Evolutionary conservation across 345 rosid species (phyloP).

Genomic region (Linum usitatissimum): DNA sequence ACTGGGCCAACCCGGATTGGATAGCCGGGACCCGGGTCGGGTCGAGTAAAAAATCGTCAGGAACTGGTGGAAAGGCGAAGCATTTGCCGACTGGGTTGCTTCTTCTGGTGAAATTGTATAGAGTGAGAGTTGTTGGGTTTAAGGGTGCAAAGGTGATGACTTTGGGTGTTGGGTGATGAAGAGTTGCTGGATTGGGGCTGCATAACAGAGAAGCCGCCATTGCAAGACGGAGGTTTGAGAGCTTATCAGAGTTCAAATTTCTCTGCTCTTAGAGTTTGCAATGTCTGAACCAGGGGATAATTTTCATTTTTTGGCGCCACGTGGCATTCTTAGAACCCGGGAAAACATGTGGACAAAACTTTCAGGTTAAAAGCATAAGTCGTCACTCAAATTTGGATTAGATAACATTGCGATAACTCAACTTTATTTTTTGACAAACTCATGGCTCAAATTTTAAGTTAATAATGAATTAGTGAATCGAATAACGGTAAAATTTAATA

Average conservation of each 20-base stretch:
- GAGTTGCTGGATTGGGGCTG: constrained; percentile 27
- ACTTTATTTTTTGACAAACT: too few relatives aligned
- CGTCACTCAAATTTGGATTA: too few relatives aligned
- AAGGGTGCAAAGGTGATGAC: constrained; percentile 20
- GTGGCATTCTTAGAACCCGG: not conserved
- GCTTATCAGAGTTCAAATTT: not conserved
- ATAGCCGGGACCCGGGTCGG: constrained; percentile 31
- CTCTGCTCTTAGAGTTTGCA: too few relatives aligned
- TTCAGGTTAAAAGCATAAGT: too few relatives aligned
- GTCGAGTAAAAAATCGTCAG: constrained; percentile 26
- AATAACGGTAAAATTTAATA: too few relatives aligned
- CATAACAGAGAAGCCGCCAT: constrained; percentile 50
- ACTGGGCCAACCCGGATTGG: constrained; percentile 31
- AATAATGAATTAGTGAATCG: too few relatives aligned
- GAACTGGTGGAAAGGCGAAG: constrained; percentile 41
- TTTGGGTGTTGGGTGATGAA: constrained; percentile 24
- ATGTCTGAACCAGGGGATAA: not conserved
- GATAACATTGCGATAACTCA: too few relatives aligned
- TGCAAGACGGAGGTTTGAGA: not conserved
- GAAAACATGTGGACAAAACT: not conserved
- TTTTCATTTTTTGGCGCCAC: not conserved
- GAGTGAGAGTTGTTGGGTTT: constrained; percentile 25
- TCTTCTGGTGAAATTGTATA: constrained; percentile 13
- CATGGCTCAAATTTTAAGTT: too few relatives aligned
- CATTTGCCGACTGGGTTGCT: constrained; percentile 24